These are phyloP conservation scores for Ophiostoma perfectum DNA, from an alignment of 2,329 filamentous ascomycete genomes.

Conservation along the genomic window DNA sequence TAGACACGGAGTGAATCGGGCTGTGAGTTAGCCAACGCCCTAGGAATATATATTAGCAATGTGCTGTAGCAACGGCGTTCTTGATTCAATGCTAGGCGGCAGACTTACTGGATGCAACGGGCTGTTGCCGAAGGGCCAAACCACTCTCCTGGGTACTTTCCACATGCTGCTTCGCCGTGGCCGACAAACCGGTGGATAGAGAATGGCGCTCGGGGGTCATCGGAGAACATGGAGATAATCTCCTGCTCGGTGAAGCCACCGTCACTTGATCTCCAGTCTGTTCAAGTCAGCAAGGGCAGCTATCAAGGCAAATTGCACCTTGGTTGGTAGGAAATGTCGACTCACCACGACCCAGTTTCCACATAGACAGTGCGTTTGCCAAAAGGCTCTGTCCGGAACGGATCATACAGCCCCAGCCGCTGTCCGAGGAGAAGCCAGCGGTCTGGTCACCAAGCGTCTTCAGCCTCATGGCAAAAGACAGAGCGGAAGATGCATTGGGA, in stretches of 20 bases:
- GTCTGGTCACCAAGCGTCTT: slow-evolving; percentile 71
- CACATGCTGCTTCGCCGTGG: slow-evolving; percentile 79
- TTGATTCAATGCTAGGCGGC: not conserved
- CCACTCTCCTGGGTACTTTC: slow-evolving; percentile 95
- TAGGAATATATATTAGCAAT: slow-evolving; percentile 34
- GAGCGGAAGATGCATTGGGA: slow-evolving; percentile 60
- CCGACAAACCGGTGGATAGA: slow-evolving; percentile 93
- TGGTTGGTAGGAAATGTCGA: not conserved
- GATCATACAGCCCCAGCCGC: slow-evolving; percentile 99
- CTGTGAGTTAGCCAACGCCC: slow-evolving; percentile 66
- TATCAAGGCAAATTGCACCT: not conserved
- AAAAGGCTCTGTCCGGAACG: slow-evolving; percentile 88
- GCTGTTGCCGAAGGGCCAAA: slow-evolving; percentile 97
- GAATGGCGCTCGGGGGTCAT: slow-evolving; percentile 79
- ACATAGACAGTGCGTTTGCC: slow-evolving; percentile 72
- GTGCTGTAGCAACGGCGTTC: not conserved
- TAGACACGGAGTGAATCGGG: slow-evolving; percentile 70
- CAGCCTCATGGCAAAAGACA: slow-evolving; percentile 80
- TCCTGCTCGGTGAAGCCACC: slow-evolving; percentile 57
- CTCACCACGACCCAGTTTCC: slow-evolving; percentile 73
- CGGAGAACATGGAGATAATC: slow-evolving; percentile 77
- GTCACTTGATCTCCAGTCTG: slow-evolving; percentile 68
- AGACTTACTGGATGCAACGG: slow-evolving; percentile 78
- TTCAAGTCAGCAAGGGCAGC: not conserved
- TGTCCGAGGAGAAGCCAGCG: slow-evolving; percentile 79